Evolutionary conservation across 2,329 filamentous ascomycete genomes (phyloP).

Genomic region (Arthrinium puccinioides): DNA sequence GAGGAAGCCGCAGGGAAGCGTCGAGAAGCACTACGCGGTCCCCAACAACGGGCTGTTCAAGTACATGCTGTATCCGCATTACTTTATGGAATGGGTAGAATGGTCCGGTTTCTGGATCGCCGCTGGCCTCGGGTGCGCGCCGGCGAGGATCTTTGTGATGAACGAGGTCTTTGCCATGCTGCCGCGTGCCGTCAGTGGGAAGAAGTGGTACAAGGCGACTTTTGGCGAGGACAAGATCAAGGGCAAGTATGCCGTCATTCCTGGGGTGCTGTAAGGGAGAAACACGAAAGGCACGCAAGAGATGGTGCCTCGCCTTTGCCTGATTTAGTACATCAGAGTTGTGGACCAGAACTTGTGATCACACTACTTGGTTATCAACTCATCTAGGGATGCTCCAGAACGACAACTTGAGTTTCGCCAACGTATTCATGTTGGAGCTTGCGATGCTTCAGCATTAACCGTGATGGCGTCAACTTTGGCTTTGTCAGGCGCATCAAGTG

Average conservation of each 20-base stretch:
- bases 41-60: slow-evolving; percentile 78
- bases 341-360: too few species aligned
- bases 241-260: slow-evolving; percentile 64
- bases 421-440: too few species aligned
- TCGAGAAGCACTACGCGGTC: slow-evolving; percentile 80
- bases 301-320: too few species aligned
- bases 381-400: too few species aligned
- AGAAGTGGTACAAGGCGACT: slow-evolving; percentile 77
- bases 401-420: too few species aligned
- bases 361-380: too few species aligned
- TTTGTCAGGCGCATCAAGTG: too few species aligned
- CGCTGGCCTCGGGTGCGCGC: slow-evolving; percentile 58
- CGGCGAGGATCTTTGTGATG: slow-evolving; percentile 73
- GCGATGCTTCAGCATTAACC: too few species aligned
- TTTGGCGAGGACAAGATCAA: slow-evolving; percentile 81
- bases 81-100: slow-evolving; percentile 94
- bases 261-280: slow-evolving; percentile 22
- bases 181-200: slow-evolving; percentile 73
- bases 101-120: slow-evolving; percentile 86
- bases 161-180: slow-evolving; percentile 91
- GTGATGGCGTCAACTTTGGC: too few species aligned
- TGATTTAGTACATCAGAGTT: too few species aligned
- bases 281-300: too few species aligned
- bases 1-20: slow-evolving; percentile 27
- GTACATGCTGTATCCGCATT: slow-evolving; percentile 84